Conservation (phyloP, 2,329 filamentous ascomycete genomes). For the Fusarium cicatricum region DNA sequence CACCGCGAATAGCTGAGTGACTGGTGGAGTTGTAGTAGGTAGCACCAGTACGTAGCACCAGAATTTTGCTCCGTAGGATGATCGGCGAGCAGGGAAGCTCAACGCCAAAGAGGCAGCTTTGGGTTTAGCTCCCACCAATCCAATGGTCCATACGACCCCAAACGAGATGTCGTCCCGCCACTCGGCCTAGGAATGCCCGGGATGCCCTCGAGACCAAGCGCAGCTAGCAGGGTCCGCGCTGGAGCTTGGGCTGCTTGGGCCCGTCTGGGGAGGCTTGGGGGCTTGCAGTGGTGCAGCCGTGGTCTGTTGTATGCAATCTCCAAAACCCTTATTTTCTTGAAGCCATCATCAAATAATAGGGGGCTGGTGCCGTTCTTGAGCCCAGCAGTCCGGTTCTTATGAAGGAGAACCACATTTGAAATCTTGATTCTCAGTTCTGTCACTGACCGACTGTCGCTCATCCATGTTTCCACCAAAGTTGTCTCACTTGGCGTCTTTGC, state of each 20-base stretch:
- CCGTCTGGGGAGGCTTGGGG: slow-evolving; percentile 16
- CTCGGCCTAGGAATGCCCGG: slow-evolving; percentile 33
- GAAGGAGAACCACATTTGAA: slow-evolving; percentile 27
- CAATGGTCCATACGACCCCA: slow-evolving; percentile 24
- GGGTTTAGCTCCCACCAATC: slow-evolving; percentile 34
- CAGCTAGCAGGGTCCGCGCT: slow-evolving; percentile 25
- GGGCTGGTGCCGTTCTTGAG: slow-evolving; percentile 12
- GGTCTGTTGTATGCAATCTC: slow-evolving; percentile 26
- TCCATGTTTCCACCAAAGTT: not conserved
- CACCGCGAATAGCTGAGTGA: slow-evolving; percentile 1
- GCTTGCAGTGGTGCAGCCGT: slow-evolving; percentile 6
- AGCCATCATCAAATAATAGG: slow-evolving; percentile 31
- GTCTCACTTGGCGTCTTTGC: slow-evolving; percentile 14
- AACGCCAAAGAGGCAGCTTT: slow-evolving; percentile 30
- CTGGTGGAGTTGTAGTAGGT: slow-evolving; percentile 3
- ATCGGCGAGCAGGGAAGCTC: slow-evolving; percentile 25
- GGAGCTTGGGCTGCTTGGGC: slow-evolving; percentile 24
- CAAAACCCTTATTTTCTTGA: slow-evolving; percentile 23
- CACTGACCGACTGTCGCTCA: too few species aligned
- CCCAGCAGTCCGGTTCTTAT: slow-evolving; percentile 13
- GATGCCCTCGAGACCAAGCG: slow-evolving; percentile 21
- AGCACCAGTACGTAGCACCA: slow-evolving; percentile 31
- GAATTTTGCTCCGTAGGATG: slow-evolving; percentile 7
- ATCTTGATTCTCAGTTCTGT: not conserved
- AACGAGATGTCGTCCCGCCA: slow-evolving; percentile 33